Conservation (phyloP, 805 yeast species). For the Komagataella mondaviorum region DNA sequence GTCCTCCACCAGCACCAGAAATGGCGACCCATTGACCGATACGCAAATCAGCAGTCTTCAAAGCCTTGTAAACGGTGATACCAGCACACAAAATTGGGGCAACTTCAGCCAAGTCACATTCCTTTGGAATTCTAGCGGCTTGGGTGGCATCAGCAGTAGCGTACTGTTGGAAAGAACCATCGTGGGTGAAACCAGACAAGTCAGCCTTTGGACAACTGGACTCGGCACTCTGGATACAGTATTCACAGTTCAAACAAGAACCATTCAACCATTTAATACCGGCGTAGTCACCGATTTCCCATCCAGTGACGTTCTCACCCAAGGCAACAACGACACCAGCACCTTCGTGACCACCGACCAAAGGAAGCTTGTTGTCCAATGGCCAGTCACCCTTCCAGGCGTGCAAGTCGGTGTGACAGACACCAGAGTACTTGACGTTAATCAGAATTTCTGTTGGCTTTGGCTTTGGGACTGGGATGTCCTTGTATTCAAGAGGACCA, state of each 20-base stretch:
- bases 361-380: constrained; percentile 40
- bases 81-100: constrained; percentile 42
- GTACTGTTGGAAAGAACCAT: constrained; percentile 43
- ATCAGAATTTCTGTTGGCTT: constrained; percentile 50
- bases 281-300: constrained; percentile 52
- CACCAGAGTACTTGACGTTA: constrained; percentile 62
- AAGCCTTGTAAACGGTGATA: constrained; percentile 39
- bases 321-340: constrained; percentile 56
- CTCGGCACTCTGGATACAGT: constrained; percentile 44
- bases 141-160: constrained; percentile 41
- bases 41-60: constrained; percentile 30
- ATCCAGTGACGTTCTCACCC: constrained; percentile 46
- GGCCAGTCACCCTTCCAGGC: constrained; percentile 71
- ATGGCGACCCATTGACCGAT: constrained; percentile 67
- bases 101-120: constrained; percentile 31
- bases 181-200: constrained; percentile 64
- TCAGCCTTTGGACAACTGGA: constrained; percentile 60
- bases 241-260: constrained; percentile 52
- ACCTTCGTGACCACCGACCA: constrained; percentile 67
- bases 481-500: constrained; percentile 54
- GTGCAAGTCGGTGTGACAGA: constrained; percentile 64
- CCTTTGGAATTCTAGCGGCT: constrained; percentile 31
- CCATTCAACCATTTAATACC: constrained; percentile 63
- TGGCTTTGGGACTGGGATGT: constrained; percentile 60
- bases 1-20: constrained; percentile 77